These are phyloP conservation scores for Pelargonium citronellum DNA, from an alignment of 441 rosid species.

Conservation along the genomic window DNA sequence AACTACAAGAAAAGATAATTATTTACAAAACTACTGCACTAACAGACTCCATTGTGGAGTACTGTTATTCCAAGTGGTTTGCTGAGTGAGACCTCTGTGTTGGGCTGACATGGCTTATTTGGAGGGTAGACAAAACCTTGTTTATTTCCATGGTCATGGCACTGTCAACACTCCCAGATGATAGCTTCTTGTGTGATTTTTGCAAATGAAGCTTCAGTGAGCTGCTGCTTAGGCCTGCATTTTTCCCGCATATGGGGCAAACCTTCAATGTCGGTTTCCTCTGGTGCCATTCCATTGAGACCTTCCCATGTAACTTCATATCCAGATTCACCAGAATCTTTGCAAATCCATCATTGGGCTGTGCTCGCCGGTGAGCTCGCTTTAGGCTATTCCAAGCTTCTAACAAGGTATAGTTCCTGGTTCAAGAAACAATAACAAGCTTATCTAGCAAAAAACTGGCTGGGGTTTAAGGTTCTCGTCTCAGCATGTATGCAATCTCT, in stretches of 20 bases:
- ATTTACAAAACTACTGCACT: no score
- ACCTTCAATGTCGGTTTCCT: constrained; percentile 79
- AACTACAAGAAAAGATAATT: no score
- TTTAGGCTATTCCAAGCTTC: constrained; percentile 78
- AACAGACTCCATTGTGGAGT: no score
- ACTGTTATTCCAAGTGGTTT: no score
- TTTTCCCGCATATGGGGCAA: constrained; percentile 89
- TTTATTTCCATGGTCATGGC: constrained; percentile 97
- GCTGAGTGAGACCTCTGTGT: constrained; percentile 25
- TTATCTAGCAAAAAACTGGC: no score
- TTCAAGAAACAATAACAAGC: no score
- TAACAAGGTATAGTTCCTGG: constrained; percentile 64
- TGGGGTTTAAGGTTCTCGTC: no score
- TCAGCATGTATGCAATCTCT: no score
- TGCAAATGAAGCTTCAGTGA: constrained; percentile 89
- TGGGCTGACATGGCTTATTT: constrained; percentile 60
- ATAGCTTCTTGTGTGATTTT: constrained; percentile 72
- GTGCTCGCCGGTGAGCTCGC: constrained; percentile 83
- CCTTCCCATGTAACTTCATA: constrained; percentile 62
- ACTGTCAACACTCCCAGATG: constrained; percentile 94
- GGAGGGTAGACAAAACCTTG: constrained; percentile 75
- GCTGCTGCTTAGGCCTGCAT: constrained; percentile 90
- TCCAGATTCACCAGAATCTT: constrained; percentile 58
- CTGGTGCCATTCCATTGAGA: constrained; percentile 94
- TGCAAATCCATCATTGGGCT: constrained; percentile 94